Conservation (phyloP, 2,329 filamentous ascomycete genomes). For the Calonectria fujianensis region DNA sequence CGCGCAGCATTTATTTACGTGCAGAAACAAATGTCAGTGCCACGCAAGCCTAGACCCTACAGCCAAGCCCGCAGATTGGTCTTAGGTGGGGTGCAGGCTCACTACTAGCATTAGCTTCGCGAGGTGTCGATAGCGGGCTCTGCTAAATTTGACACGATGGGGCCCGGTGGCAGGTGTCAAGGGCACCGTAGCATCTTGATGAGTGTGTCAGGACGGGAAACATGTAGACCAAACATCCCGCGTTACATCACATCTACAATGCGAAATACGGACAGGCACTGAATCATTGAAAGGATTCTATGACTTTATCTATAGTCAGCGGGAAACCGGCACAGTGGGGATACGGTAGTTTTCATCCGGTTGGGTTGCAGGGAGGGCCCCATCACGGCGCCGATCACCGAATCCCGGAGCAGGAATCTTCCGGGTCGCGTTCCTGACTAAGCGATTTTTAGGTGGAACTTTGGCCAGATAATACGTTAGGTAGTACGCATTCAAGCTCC, state of each 20-base stretch:
- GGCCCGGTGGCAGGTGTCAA: conserved; percentile 5
- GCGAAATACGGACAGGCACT: background rate
- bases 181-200: background rate
- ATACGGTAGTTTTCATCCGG: conserved; percentile 17
- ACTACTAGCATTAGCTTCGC: conserved; percentile 10
- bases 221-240: background rate
- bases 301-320: conserved; percentile 7
- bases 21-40: conserved; percentile 11
- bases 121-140: background rate
- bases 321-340: conserved; percentile 28
- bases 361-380: conserved; percentile 15
- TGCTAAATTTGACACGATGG: background rate
- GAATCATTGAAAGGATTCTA: background rate
- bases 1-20: background rate
- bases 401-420: conserved; percentile 42
- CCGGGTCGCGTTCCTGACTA: conserved; percentile 51
- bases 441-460: conserved; percentile 48
- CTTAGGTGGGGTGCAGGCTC: background rate
- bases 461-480: conserved; percentile 53
- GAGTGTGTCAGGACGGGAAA: background rate
- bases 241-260: background rate
- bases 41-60: conserved; percentile 9
- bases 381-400: conserved; percentile 19
- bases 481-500: conserved; percentile 50
- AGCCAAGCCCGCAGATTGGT: background rate